phyloP scores from a whole-genome alignment of 768 basidiomycete species.

The Guyanaporus albipodus region DNA sequence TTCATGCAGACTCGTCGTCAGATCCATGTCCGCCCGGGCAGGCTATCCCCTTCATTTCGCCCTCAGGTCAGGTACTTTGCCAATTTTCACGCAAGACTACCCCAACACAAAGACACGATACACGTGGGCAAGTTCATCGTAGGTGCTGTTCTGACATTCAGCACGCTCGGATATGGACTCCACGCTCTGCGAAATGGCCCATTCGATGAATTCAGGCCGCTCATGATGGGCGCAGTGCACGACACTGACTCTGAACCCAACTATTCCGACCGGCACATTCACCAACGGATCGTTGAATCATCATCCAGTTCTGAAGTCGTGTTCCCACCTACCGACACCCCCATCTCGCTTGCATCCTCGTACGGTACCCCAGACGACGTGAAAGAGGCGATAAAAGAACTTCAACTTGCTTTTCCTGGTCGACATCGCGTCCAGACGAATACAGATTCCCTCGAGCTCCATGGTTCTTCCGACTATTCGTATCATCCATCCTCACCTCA shows the following conservation, averaged over 20 bases:
- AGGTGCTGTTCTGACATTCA: constrained; percentile 20
- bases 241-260: neutral
- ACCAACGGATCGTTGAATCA: constrained; percentile 1
- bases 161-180: constrained; percentile 17
- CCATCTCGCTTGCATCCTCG: constrained; percentile 10
- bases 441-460: constrained; percentile 43
- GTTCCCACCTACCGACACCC: neutral
- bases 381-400: constrained; percentile 48
- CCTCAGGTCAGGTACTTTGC: constrained; percentile 3
- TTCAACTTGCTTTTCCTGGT: constrained; percentile 44
- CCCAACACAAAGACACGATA: constrained; percentile 3
- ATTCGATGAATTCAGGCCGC: constrained; percentile 5
- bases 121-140: constrained; percentile 11
- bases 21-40: neutral
- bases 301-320: neutral
- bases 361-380: constrained; percentile 50
- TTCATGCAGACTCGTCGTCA: neutral
- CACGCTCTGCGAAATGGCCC: constrained; percentile 11
- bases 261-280: neutral
- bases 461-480: constrained; percentile 68
- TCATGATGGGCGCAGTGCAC: neutral
- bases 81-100: neutral
- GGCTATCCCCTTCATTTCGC: neutral
- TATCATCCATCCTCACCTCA: constrained; percentile 61
- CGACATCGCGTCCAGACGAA: constrained; percentile 49